Evolutionary conservation across 352 stramenopile species (phyloP).

Genomic region (Phytophthora niederhauseri): DNA sequence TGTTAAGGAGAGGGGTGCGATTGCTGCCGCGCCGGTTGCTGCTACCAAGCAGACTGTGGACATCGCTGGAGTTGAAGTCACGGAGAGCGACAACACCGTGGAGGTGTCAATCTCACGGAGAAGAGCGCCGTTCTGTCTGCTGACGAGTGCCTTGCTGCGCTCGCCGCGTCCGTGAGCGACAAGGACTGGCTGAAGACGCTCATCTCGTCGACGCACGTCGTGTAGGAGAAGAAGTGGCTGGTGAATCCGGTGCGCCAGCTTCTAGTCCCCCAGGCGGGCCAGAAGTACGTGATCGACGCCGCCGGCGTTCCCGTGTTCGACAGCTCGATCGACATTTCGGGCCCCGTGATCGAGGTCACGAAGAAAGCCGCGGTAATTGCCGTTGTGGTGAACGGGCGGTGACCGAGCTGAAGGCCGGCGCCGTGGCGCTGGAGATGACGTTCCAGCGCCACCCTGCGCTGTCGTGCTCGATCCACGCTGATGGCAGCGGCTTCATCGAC

Average conservation of each 20-base stretch:
- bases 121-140: constrained; percentile 32
- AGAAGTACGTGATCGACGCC: constrained; percentile 47
- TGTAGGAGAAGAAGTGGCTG: constrained; percentile 63
- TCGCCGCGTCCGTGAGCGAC: constrained; percentile 42
- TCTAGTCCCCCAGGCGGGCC: constrained; percentile 49
- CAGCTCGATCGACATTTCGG: constrained; percentile 35
- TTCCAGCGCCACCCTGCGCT: constrained; percentile 58
- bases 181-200: constrained; percentile 62
- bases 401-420: constrained; percentile 42
- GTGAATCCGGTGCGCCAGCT: constrained; percentile 65
- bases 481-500: constrained; percentile 48
- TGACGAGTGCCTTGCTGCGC: constrained; percentile 47
- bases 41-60: constrained; percentile 15
- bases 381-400: constrained; percentile 56
- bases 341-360: constrained; percentile 60
- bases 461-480: constrained; percentile 56
- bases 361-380: constrained; percentile 44
- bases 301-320: constrained; percentile 51
- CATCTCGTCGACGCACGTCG: constrained; percentile 57
- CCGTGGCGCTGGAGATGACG: constrained; percentile 62
- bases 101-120: constrained; percentile 39
- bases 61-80: constrained; percentile 38
- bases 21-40: constrained; percentile 1
- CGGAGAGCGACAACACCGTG: constrained; percentile 27
- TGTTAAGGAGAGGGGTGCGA: constrained; percentile 34